phyloP scores from a whole-genome alignment of 495 filamentous ascomycete species.

The Hypoxylon lenormandii region DNA sequence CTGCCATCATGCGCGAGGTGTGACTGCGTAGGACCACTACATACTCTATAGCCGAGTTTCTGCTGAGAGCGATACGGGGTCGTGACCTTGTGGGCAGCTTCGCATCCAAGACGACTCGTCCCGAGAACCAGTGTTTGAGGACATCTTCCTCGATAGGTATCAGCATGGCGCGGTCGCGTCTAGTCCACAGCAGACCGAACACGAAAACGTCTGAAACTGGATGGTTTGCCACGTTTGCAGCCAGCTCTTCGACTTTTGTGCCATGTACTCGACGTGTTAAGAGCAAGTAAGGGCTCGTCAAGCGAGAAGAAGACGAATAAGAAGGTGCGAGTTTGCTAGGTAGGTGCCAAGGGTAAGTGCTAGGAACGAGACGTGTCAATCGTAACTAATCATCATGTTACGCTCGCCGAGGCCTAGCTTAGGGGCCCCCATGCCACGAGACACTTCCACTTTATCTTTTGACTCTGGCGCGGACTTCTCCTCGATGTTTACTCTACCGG shows the following conservation, averaged over 20 bases:
- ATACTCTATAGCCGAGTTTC: conserved; percentile 52
- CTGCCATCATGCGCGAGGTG: conserved; percentile 1
- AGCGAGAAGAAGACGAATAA: conserved; percentile 34
- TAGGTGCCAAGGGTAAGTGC: no score
- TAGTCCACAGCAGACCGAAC: conserved; percentile 51
- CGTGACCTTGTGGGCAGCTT: conserved; percentile 54
- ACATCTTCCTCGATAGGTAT: conserved; percentile 53
- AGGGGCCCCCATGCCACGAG: conserved; percentile 15
- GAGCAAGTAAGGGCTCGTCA: conserved; percentile 45
- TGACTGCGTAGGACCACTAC: conserved; percentile 49
- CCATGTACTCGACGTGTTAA: conserved; percentile 33
- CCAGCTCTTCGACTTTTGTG: conserved; percentile 43
- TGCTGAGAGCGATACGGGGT: conserved; percentile 49
- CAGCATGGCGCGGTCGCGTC: conserved; percentile 18
- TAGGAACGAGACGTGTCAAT: conserved; percentile 5
- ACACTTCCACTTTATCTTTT: conserved; percentile 13
- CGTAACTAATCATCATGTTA: conserved; percentile 3
- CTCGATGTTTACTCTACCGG: background rate
- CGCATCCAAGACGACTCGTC: conserved; percentile 50
- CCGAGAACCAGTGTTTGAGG: conserved; percentile 45
- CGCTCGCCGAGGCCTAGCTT: background rate
- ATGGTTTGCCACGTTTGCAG: conserved; percentile 31
- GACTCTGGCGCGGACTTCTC: conserved; percentile 13
- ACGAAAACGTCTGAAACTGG: conserved; percentile 35
- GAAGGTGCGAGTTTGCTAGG: conserved; percentile 4